These are phyloP conservation scores for Aspergillus hancockii DNA, from an alignment of 495 filamentous ascomycete species.

Conservation along the genomic window DNA sequence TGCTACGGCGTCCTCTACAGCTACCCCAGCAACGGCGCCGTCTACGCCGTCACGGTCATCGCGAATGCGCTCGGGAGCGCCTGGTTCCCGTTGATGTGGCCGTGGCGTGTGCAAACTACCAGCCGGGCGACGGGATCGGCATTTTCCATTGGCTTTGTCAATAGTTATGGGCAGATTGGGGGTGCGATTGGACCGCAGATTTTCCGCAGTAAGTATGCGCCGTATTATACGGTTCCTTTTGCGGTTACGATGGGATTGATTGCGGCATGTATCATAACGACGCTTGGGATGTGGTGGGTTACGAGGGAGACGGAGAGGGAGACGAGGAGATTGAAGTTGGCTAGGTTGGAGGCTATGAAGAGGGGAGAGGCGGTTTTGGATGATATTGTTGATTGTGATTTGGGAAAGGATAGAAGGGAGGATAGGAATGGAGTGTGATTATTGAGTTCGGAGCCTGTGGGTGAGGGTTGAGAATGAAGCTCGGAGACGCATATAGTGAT, in stretches of 20 bases:
- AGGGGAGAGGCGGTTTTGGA: constrained; percentile 39
- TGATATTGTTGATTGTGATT: constrained; percentile 29
- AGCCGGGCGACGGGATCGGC: no score
- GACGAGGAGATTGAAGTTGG: constrained; percentile 40
- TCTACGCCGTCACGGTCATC: constrained; percentile 42
- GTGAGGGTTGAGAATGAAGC: no score
- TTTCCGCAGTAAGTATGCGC: constrained; percentile 34
- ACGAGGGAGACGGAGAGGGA: constrained; percentile 37
- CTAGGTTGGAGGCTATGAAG: constrained; percentile 36
- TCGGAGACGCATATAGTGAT: no score
- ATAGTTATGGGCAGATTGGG: no score
- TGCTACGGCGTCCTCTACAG: constrained; percentile 43
- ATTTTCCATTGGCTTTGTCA: no score
- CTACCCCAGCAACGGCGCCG: constrained; percentile 36
- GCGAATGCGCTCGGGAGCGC: constrained; percentile 26
- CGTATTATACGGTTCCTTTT: constrained; percentile 32
- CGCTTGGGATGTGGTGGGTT: constrained; percentile 16
- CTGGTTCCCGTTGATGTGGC: constrained; percentile 32
- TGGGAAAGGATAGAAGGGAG: background rate
- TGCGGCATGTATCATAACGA: constrained; percentile 7
- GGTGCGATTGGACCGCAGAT: no score
- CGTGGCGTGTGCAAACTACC: no score
- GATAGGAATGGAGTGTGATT: no score
- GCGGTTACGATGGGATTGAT: constrained; percentile 33
- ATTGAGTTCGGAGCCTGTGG: no score